Conservation (phyloP, 306 rosid genomes). For the Cucurbita moschata region DNA sequence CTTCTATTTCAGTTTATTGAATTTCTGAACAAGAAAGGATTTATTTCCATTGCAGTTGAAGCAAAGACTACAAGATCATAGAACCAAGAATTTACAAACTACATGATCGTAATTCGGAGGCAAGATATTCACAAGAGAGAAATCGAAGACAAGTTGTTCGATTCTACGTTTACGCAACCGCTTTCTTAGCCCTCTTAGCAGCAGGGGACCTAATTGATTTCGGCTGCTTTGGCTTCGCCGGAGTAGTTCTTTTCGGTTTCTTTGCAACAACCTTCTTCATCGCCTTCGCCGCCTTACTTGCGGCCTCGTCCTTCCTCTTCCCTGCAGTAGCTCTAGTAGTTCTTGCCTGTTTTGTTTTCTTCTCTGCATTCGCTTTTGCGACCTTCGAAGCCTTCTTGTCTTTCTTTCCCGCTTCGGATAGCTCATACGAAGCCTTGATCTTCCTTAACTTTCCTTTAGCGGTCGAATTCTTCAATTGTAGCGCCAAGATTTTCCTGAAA, state of each 20-base stretch:
- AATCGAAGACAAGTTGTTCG: neutral
- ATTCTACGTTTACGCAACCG: conserved; percentile 10
- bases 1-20: neutral
- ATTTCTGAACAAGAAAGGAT: neutral
- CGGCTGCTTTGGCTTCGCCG: conserved; percentile 66
- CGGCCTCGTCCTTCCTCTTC: conserved; percentile 11
- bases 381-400: neutral
- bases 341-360: conserved; percentile 7
- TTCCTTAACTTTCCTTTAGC: conserved; percentile 55
- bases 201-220: conserved; percentile 47
- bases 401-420: conserved; percentile 27
- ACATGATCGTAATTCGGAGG: neutral
- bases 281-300: neutral
- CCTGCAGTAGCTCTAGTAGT: neutral
- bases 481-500: conserved; percentile 55
- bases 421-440: conserved; percentile 72
- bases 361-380: conserved; percentile 13
- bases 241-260: conserved; percentile 29
- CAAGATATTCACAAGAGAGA: neutral
- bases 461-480: conserved; percentile 68
- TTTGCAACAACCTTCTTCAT: conserved; percentile 17
- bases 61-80: neutral
- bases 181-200: conserved; percentile 43
- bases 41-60: neutral
- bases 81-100: neutral